Percentiles rank a stretch among this genome's conserved stretches.
phyloP scores from a whole-genome alignment of 2,329 filamentous ascomycete species.

The Trichoderma sp. region DNA sequence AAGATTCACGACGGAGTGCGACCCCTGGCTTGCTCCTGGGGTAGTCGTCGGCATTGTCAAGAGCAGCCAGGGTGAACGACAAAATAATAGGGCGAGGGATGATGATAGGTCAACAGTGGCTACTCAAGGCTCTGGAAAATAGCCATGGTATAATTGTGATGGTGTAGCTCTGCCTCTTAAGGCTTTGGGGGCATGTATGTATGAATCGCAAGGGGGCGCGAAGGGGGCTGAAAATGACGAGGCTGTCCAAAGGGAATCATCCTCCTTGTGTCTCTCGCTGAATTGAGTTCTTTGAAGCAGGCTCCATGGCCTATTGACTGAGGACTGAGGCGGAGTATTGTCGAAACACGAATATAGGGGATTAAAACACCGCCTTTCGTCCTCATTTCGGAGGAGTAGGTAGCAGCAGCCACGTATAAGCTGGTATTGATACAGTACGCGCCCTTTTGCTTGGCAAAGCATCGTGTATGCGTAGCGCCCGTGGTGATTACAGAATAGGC shows the following conservation, averaged over 20 bases:
- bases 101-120: constrained; percentile 18
- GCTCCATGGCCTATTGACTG: not conserved
- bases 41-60: constrained; percentile 5
- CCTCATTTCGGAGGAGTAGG: not conserved
- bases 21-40: constrained; percentile 9
- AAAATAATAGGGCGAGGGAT: not conserved
- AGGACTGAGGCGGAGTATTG: not conserved
- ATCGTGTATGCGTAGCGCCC: not conserved
- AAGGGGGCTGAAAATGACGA: not conserved
- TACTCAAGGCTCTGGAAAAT: constrained; percentile 17
- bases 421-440: not conserved
- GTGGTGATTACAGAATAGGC: not conserved
- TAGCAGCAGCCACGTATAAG: not conserved
- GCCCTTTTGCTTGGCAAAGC: not conserved
- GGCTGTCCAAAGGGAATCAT: not conserved
- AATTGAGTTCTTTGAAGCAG: not conserved
- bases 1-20: constrained; percentile 11
- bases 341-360: not conserved
- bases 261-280: not conserved
- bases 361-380: not conserved
- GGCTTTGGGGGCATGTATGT: not conserved
- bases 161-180: not conserved
- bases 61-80: not conserved
- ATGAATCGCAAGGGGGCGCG: not conserved
- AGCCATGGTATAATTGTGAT: not conserved